A percentile compares a stretch with the other conserved stretches of the same genome.
phyloP scores from a whole-genome alignment of 2,329 filamentous ascomycete genomes.

The Scedosporium boydii region DNA sequence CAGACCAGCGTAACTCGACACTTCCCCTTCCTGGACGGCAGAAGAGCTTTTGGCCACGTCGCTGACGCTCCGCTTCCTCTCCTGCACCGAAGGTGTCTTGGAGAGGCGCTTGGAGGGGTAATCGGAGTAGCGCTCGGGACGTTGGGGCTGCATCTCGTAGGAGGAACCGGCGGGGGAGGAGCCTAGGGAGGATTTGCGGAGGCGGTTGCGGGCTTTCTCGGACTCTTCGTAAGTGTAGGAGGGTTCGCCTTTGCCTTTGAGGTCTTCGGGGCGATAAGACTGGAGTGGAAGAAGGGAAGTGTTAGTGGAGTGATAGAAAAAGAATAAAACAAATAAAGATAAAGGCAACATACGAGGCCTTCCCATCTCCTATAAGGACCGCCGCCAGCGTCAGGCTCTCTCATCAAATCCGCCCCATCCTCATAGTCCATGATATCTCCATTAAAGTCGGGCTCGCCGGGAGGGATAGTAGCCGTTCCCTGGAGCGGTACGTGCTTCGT shows the following conservation, averaged over 20 bases:
- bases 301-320: neutral
- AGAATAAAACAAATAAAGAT: neutral
- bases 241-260: constrained; percentile 77
- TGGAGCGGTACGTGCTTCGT: constrained; percentile 68
- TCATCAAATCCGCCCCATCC: constrained; percentile 81
- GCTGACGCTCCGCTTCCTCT: constrained; percentile 30
- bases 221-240: constrained; percentile 61
- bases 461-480: constrained; percentile 67
- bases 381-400: constrained; percentile 56
- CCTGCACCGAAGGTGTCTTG: neutral
- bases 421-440: constrained; percentile 69
- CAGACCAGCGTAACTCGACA: constrained; percentile 35
- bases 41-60: constrained; percentile 19
- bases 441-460: constrained; percentile 56
- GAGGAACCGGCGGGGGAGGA: constrained; percentile 17
- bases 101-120: constrained; percentile 22
- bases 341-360: constrained; percentile 44
- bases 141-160: constrained; percentile 39
- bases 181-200: constrained; percentile 19
- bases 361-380: constrained; percentile 73
- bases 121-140: constrained; percentile 13
- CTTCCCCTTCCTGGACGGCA: constrained; percentile 10
- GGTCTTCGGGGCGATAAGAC: constrained; percentile 61
- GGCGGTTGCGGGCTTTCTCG: constrained; percentile 27
- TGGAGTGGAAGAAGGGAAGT: neutral